Evolutionary conservation across 768 basidiomycete species (phyloP).

Genomic region (Mycena capillaripes): DNA sequence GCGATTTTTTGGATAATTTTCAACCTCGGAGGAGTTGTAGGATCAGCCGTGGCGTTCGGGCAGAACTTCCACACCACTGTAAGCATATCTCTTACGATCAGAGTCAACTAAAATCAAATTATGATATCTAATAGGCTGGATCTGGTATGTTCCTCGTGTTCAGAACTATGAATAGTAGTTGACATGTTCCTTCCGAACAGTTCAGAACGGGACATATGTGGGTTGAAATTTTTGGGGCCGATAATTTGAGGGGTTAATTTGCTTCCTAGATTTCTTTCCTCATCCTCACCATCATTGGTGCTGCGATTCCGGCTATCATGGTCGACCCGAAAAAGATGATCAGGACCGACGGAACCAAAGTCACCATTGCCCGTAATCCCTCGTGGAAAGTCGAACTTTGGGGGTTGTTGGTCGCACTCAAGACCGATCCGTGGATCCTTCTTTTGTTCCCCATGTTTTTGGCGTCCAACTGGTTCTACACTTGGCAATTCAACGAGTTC

Average conservation of each 20-base stretch:
- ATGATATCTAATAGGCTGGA: conserved; percentile 52
- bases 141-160: conserved; percentile 49
- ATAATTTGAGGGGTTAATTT: background rate
- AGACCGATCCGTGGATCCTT: conserved; percentile 78
- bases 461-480: conserved; percentile 88
- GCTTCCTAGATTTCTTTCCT: conserved; percentile 80
- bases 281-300: conserved; percentile 77
- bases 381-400: conserved; percentile 85
- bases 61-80: conserved; percentile 77
- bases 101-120: background rate
- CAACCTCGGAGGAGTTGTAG: conserved; percentile 86
- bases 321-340: conserved; percentile 80
- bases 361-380: conserved; percentile 72
- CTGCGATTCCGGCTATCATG: conserved; percentile 77
- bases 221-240: conserved; percentile 39
- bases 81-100: background rate
- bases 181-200: conserved; percentile 46
- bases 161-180: conserved; percentile 1
- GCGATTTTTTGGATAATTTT: conserved; percentile 90
- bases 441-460: conserved; percentile 90
- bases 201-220: conserved; percentile 83
- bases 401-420: conserved; percentile 77
- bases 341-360: conserved; percentile 81
- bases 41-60: conserved; percentile 80
- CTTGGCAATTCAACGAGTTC: conserved; percentile 88